Base-by-base conservation (phyloP, 2,329 filamentous ascomycete genomes). In the Aspergillus sp. region DNA sequence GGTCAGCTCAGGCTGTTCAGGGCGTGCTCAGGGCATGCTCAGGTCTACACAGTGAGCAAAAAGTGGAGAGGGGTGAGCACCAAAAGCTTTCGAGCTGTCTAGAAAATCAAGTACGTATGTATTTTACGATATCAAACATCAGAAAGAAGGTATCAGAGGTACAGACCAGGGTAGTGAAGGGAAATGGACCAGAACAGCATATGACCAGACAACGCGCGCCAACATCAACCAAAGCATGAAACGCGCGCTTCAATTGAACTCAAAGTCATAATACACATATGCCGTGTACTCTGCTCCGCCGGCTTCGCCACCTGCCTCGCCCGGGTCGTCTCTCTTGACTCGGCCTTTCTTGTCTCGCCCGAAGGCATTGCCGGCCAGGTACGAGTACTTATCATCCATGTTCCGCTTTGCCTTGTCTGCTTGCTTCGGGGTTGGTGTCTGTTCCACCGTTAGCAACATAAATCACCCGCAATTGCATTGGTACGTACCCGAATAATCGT, bases 241-340 rank as follows among this genome's bases (percentile, higher is more conserved):
- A 22, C 17, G 37, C 17, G 7, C 13, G n/a, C 37, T 12, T 39
- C 32, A 80, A 60, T 73, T 70, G 56, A 97, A 83, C 64, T 93
- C 88, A 65, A 97, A 87, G 66, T 95, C 88, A 72, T 97, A 98
- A 75, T 90, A 96, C 64, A 97, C 93, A 71, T 94, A 98, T 37
- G 93, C 86, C 51, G 89, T 93, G 74, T 97, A 98, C 67, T 96
- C 90, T 58, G 81, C 77, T 46, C 84, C 84, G 4, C 84, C 85
- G 2, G 86, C 82, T 38, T 81, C 79, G 30, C 75, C 69, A 3
- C 84, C 85, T 3, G 86, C 84, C 59, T 97, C 91, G 33, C 83
- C 85, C 38, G 86, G 83, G 61, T 97, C 91, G 64, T 98, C 93
- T 70, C 95, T 94, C 63, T 86, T 86, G 57, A 93, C 84, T 55